Percentiles rank a stretch among this genome's conserved stretches.
phyloP scores from a whole-genome alignment of 2,329 filamentous ascomycete genomes.

The Stemphylium vesicarium region DNA sequence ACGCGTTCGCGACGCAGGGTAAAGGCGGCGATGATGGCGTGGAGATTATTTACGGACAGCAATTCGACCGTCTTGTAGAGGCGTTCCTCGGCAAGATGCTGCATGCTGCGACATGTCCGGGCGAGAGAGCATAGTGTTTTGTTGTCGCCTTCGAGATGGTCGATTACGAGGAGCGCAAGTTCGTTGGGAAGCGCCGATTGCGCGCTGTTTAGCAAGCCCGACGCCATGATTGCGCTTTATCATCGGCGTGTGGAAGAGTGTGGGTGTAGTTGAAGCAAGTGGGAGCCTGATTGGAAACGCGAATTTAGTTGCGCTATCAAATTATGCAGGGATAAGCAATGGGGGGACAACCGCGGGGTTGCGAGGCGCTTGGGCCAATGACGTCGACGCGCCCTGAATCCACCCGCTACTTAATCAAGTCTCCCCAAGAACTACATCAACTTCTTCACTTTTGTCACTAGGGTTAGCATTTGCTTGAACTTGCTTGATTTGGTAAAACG shows the following conservation, averaged over 20 bases:
- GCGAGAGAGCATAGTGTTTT: constrained; percentile 35
- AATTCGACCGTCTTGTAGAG: constrained; percentile 43
- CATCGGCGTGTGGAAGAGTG: not conserved
- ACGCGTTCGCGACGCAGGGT: constrained; percentile 31
- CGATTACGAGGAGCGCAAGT: constrained; percentile 37
- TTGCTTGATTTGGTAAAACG: too few species aligned
- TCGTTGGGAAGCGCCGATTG: constrained; percentile 33
- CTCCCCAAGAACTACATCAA: not conserved
- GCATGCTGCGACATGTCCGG: constrained; percentile 37
- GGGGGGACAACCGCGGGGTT: constrained; percentile 3
- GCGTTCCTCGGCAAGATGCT: constrained; percentile 40
- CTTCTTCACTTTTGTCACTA: too few species aligned
- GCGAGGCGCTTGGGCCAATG: constrained; percentile 5
- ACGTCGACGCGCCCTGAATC: constrained; percentile 1
- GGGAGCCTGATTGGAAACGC: not conserved
- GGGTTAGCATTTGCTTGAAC: too few species aligned
- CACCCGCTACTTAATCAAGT: too few species aligned
- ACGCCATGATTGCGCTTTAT: constrained; percentile 17
- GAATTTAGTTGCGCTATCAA: constrained; percentile 9
- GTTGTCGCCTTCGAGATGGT: constrained; percentile 33
- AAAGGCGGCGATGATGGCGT: constrained; percentile 36
- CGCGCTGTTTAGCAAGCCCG: constrained; percentile 20
- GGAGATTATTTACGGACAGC: constrained; percentile 32
- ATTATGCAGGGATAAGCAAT: constrained; percentile 9
- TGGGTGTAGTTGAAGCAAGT: not conserved